Evolutionary conservation across 306 rosid species (phyloP), one percentile per base, ranked within the genome.

Genomic region (Citrullus amarus): DNA sequence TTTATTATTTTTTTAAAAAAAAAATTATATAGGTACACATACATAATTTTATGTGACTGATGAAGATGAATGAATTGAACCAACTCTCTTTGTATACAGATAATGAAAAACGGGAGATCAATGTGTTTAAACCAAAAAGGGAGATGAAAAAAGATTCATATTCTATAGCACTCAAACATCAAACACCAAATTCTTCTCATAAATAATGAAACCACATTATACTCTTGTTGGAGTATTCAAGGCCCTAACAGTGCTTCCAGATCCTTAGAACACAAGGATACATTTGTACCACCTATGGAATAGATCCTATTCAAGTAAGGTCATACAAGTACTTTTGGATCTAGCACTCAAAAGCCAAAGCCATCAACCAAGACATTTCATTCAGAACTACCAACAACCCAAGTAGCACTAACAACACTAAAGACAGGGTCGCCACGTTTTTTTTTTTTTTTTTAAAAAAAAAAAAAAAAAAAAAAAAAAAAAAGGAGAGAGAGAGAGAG

Each of bases 191-290:
- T 73, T 32, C 77, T 25, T 73, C 48, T 73, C 61, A 53, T 73
- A 53, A 73, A 73, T 53, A 73, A 73, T 53, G 53, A 73, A 73
- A 73, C 4, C 78, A 73, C 78, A 73, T 73, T 53, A 72, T 72
- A 73, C 78, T 73, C 48, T 17, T 50, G 28, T 53, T 15, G 77
- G 76, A 71, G 58, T 46, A 46, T 71, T 50, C 38, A 20, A 72
- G 60, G 56, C 77, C 41, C 41, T 70, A 22, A 4, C 28, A 43
- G 30, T 50, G 62, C 78, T 28, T 51, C 17, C 39, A 28, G 43
- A 30, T 48, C 38, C 50, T 16, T 46, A 46, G 15, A 0, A 10
- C 14, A 1, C 4, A 7, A 41, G 2, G 46, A 0, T 2, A 41
- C 48, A 9, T 0, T 2, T 0, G 12, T 43, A 8, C 48, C 8